phyloP scores from a whole-genome alignment of 164 flowering plant species.

The Protea cynaroides region DNA sequence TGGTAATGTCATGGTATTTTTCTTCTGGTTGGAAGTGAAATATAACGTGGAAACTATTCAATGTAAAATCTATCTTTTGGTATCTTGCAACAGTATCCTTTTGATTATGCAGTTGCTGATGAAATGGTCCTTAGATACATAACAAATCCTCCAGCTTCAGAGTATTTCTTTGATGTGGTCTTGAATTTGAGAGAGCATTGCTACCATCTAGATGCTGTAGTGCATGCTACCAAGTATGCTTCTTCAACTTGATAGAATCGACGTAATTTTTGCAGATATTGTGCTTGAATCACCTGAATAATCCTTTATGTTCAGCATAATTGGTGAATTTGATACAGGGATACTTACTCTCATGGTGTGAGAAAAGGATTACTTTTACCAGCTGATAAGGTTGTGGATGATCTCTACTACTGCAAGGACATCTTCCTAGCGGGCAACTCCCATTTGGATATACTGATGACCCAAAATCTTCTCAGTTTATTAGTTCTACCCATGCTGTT shows the following conservation, averaged over 20 bases:
- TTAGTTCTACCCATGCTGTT: constrained; percentile 47
- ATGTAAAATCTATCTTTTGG: constrained; percentile 11
- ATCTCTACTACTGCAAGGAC: constrained; percentile 57
- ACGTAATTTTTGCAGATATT: constrained; percentile 8
- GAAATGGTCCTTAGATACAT: constrained; percentile 47
- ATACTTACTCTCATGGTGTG: constrained; percentile 17
- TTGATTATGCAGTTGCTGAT: constrained; percentile 58
- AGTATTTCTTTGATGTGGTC: constrained; percentile 50
- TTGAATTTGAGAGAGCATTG: constrained; percentile 38
- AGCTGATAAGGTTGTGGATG: constrained; percentile 49
- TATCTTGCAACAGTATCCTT: constrained; percentile 26
- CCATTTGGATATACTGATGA: constrained; percentile 33
- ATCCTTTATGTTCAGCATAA: constrained; percentile 2
- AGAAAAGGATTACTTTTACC: constrained; percentile 31
- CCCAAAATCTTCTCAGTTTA: constrained; percentile 30
- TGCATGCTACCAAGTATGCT: constrained; percentile 35
- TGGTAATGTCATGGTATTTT: constrained; percentile 27
- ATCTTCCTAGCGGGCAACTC: constrained; percentile 34
- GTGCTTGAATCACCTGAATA: background rate
- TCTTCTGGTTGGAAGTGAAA: background rate
- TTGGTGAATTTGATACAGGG: constrained; percentile 30
- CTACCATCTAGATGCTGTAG: constrained; percentile 36
- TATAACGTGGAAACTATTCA: background rate
- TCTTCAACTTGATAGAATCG: constrained; percentile 3
- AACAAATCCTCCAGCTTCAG: constrained; percentile 47